Base-by-base conservation (phyloP, 1,284 basidiomycete genomes). In the Ganoderma boninense region DNA sequence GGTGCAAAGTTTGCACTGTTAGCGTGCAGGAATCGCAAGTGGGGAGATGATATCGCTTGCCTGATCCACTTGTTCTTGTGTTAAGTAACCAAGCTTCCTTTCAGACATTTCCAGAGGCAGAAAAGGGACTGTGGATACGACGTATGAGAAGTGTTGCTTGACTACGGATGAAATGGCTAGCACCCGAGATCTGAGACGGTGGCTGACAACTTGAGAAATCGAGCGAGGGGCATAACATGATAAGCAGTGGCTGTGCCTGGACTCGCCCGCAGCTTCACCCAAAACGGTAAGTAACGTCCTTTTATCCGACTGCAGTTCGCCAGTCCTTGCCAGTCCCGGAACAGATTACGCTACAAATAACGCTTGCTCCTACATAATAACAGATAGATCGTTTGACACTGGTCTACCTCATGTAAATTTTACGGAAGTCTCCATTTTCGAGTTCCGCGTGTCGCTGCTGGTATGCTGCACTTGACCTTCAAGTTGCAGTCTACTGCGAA, bases 51-150 rank as follows among this genome's bases (percentile, higher is more conserved):
- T 26, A 54, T 14, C 42, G 23, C 16, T 13, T 13, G 16, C 89
- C 82, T 87, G 82, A 65, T 86, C 81, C 40, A 89, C 84, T 76
- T 90, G 89, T 38, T 83, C 82, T 69, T 83, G 78, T 2, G 85
- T 83, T 4, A 91, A 81, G 71, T 85, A 87, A 69, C 85, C 81
- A 23, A 77, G 74, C 23, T 42, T 70, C 11, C 67, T 42, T n/a
- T 32, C 29, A 20, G 40, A 44, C 60, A 62, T 62, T 7, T 62
- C 14, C 10, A 18, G 54, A 57, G 4, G 18, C 29, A 20, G 29
- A 18, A 1, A 13, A 54, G n/a, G 46, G 6, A 57, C 8, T 29
- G 6, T 29, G 32, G 54, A 14, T 35, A 20, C 6, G 16, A 3
- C 18, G 16, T 6, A 14, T 16, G 16, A 16, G 16, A 20, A 14